Conservation (phyloP, 257 asterid genomes). For the Scutellaria galericulata region DNA sequence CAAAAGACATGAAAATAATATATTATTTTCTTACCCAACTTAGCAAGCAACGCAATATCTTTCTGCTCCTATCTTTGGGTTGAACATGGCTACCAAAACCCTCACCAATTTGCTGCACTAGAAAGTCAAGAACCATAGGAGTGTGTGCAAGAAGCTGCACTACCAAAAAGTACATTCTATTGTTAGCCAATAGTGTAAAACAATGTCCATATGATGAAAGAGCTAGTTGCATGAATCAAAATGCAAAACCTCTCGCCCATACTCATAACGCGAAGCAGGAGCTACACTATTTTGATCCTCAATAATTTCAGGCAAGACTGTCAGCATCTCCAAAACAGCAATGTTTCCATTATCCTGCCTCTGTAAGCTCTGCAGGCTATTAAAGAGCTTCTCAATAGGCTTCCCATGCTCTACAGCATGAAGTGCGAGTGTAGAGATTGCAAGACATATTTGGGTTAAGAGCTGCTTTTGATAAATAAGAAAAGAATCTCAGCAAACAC, state of each 20-base stretch:
- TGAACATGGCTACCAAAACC: constrained; percentile 50
- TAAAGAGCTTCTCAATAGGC: constrained; percentile 79
- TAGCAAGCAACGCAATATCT: constrained; percentile 83
- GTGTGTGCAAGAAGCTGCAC: constrained; percentile 87
- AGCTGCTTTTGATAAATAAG: constrained; percentile 56
- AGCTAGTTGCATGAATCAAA: constrained; percentile 35
- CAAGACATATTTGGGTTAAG: constrained; percentile 90
- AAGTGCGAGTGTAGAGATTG: constrained; percentile 76
- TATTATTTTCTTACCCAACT: constrained; percentile 77
- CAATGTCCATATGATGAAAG: constrained; percentile 19
- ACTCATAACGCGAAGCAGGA: constrained; percentile 66
- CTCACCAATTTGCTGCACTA: constrained; percentile 69
- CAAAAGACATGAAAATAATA: constrained; percentile 9
- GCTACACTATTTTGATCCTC: constrained; percentile 68
- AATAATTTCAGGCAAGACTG: constrained; percentile 85
- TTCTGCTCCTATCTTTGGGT: constrained; percentile 62
- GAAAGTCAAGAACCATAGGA: constrained; percentile 79
- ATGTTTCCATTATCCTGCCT: constrained; percentile 66
- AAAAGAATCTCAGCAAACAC: constrained; percentile 38
- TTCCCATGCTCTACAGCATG: constrained; percentile 76
- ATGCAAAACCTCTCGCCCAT: constrained; percentile 71
- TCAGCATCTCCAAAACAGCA: constrained; percentile 81
- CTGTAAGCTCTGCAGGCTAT: constrained; percentile 73
- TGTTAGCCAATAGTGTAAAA: constrained; percentile 43
- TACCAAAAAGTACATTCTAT: constrained; percentile 36